Evolutionary conservation across 495 filamentous ascomycete genomes (phyloP).

Genomic region (Zalerion maritima): DNA sequence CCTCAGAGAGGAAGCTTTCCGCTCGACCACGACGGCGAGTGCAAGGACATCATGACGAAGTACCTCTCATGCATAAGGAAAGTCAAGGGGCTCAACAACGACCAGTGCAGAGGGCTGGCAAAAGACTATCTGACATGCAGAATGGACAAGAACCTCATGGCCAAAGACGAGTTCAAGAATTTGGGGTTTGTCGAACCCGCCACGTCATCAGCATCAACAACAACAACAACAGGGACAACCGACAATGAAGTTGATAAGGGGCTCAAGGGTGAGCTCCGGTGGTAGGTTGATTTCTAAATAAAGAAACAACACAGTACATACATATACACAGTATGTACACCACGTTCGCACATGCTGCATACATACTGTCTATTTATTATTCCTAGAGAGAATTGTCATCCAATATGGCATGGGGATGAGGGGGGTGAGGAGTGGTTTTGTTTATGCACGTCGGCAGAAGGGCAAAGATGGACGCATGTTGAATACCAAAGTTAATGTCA

Average conservation of each 20-base stretch:
- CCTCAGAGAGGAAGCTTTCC: slow-evolving; percentile 94
- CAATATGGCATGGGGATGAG: no score
- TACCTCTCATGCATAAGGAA: slow-evolving; percentile 79
- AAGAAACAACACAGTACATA: background rate
- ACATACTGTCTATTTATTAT: no score
- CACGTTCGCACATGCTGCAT: no score
- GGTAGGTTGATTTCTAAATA: slow-evolving; percentile 13
- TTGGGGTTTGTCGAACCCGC: slow-evolving; percentile 55
- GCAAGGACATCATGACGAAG: slow-evolving; percentile 67
- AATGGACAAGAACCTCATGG: slow-evolving; percentile 98
- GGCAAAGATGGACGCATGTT: no score
- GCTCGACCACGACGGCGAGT: slow-evolving; percentile 92
- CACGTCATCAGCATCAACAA: slow-evolving; percentile 8
- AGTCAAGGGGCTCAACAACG: slow-evolving; percentile 67
- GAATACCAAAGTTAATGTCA: no score
- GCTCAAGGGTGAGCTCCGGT: slow-evolving; percentile 29
- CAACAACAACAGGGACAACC: slow-evolving; percentile 4
- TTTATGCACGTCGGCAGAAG: no score
- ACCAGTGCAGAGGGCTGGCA: slow-evolving; percentile 68
- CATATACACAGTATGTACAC: no score
- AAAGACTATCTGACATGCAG: slow-evolving; percentile 81
- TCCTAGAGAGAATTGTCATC: no score
- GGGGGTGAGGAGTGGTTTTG: no score
- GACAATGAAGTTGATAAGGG: slow-evolving; percentile 14
- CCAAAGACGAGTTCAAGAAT: slow-evolving; percentile 83